Conservation (phyloP, 345 rosid species). For the Combretum micranthum region DNA sequence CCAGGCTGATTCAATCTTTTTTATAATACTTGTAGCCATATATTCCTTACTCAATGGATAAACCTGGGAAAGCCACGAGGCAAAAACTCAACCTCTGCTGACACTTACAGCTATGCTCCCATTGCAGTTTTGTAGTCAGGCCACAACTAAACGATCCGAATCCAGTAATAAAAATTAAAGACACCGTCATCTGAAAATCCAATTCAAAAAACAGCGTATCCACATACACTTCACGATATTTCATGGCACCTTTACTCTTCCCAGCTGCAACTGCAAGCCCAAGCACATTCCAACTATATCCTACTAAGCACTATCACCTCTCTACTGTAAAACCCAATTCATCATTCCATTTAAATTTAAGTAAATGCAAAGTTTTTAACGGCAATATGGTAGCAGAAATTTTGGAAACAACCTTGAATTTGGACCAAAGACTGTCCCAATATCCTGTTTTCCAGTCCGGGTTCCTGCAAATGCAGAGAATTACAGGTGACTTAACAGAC, state of each 20-base stretch:
- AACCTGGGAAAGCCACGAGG: slow-evolving; percentile 21
- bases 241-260: slow-evolving; percentile 55
- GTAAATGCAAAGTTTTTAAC: slow-evolving; percentile 45
- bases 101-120: too few relatives aligned
- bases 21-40: too few relatives aligned
- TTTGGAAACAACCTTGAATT: slow-evolving; percentile 13
- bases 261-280: slow-evolving; percentile 26
- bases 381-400: slow-evolving; percentile 28
- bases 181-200: background rate
- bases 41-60: slow-evolving; percentile 21
- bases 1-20: too few relatives aligned
- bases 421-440: slow-evolving; percentile 31
- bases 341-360: slow-evolving; percentile 13
- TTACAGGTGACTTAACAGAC: slow-evolving; percentile 38
- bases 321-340: slow-evolving; percentile 29
- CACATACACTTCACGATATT: slow-evolving; percentile 1
- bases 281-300: slow-evolving; percentile 19
- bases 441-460: slow-evolving; percentile 42
- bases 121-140: background rate
- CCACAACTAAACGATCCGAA: background rate
- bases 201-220: too few relatives aligned
- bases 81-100: slow-evolving; percentile 27
- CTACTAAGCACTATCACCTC: slow-evolving; percentile 17
- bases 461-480: slow-evolving; percentile 31
- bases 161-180: background rate